Percentiles rank a stretch among this genome's conserved stretches.
Conservation (phyloP, 192 early-diverging fungal species). For the Allomyces arbusculus region DNA sequence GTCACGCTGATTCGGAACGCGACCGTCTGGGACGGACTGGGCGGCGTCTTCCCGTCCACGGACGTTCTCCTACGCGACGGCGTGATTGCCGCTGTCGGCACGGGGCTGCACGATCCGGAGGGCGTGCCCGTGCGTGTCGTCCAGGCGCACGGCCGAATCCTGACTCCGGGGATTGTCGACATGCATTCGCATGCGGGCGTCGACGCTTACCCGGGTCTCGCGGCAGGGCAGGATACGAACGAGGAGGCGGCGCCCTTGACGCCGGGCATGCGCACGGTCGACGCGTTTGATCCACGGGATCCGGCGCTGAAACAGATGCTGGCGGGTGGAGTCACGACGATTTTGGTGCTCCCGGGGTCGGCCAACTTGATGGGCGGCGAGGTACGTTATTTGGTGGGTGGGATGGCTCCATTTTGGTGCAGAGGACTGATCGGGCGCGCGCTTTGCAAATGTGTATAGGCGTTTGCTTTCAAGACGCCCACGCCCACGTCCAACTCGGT, state of each 20-base stretch:
- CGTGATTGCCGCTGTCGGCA: slow-evolving; percentile 27
- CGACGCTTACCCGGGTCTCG: slow-evolving; percentile 35
- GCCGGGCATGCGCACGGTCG: slow-evolving; percentile 40
- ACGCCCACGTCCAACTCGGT: slow-evolving; percentile 24
- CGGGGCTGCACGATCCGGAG: slow-evolving; percentile 7
- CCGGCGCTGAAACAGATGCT: slow-evolving; percentile 28
- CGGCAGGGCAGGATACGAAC: slow-evolving; percentile 35
- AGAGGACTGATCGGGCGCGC: too few species aligned
- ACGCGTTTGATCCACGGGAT: slow-evolving; percentile 49
- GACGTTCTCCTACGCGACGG: slow-evolving; percentile 37
- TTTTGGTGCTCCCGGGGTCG: slow-evolving; percentile 48
- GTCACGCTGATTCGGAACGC: slow-evolving; percentile 7
- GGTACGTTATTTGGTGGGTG: slow-evolving; percentile 1
- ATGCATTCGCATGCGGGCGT: slow-evolving; percentile 55
- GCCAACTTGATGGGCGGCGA: slow-evolving; percentile 64
- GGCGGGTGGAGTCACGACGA: slow-evolving; percentile 57
- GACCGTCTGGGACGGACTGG: slow-evolving; percentile 14
- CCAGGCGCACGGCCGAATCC: slow-evolving; percentile 37
- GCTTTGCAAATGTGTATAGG: slow-evolving; percentile 1
- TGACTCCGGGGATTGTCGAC: slow-evolving; percentile 65
- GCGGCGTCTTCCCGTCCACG: slow-evolving; percentile 5
- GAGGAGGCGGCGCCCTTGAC: slow-evolving; percentile 38
- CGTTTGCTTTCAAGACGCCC: slow-evolving; percentile 41
- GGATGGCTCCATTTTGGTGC: too few species aligned
- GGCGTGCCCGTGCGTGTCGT: slow-evolving; percentile 16